Conservation (phyloP, 2,329 filamentous ascomycete genomes). For the Reticulascus tulasneorum region DNA sequence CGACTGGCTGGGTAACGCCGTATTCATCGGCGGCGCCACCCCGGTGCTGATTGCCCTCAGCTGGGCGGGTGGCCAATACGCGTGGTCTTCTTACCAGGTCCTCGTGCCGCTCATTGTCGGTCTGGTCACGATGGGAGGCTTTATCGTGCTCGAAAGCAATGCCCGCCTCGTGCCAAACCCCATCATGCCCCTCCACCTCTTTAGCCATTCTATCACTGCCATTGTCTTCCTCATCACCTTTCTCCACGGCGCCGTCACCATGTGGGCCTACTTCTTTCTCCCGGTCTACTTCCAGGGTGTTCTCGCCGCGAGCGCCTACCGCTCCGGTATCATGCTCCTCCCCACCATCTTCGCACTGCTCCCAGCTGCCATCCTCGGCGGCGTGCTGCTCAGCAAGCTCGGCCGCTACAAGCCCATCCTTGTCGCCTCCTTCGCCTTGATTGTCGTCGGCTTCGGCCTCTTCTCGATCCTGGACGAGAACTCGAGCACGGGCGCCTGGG, state of each 20-base stretch:
- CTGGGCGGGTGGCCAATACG: slow-evolving; percentile 56
- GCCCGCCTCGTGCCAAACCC: slow-evolving; percentile 21
- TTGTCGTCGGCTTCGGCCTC: slow-evolving; percentile 35
- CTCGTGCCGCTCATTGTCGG: slow-evolving; percentile 34
- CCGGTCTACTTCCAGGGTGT: slow-evolving; percentile 45
- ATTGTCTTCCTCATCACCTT: slow-evolving; percentile 64
- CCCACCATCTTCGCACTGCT: slow-evolving; percentile 23
- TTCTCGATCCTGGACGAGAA: slow-evolving; percentile 32
- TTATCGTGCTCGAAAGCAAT: slow-evolving; percentile 30
- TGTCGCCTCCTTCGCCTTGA: slow-evolving; percentile 28
- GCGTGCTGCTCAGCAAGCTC: slow-evolving; percentile 24
- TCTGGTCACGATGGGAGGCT: slow-evolving; percentile 28
- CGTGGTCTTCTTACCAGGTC: slow-evolving; percentile 59
- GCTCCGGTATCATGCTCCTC: slow-evolving; percentile 29
- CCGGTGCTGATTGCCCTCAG: slow-evolving; percentile 27
- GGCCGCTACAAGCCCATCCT: slow-evolving; percentile 31
- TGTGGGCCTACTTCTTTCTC: slow-evolving; percentile 36
- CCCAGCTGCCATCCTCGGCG: slow-evolving; percentile 22
- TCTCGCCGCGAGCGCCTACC: slow-evolving; percentile 23
- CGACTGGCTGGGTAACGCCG: slow-evolving; percentile 36
- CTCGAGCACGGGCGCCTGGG: slow-evolving; percentile 34
- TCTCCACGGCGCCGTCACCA: slow-evolving; percentile 64
- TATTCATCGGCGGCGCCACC: slow-evolving; percentile 32
- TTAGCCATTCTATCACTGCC: slow-evolving; percentile 52
- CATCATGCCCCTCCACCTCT: slow-evolving; percentile 39